Percentiles rank a stretch among this genome's conserved stretches.
phyloP scores from a whole-genome alignment of 768 basidiomycete species.

The Podaxis rugospora region DNA sequence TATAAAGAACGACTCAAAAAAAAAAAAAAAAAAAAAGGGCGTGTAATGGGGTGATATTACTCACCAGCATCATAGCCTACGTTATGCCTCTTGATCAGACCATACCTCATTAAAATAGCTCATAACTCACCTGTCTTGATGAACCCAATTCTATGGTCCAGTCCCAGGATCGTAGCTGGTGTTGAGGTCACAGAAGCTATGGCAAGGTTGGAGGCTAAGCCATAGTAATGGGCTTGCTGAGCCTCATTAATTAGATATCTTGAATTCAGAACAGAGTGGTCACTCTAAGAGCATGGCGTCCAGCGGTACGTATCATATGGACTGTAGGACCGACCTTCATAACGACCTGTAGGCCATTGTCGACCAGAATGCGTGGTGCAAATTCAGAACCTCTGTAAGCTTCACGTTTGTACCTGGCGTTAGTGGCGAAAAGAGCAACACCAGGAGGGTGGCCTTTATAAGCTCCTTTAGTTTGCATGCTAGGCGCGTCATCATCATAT shows the following conservation, averaged over 20 bases:
- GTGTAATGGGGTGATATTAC: neutral
- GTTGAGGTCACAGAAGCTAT: constrained; percentile 68
- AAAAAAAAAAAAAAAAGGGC: neutral
- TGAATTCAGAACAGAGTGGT: constrained; percentile 59
- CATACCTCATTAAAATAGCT: neutral
- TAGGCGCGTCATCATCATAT: neutral
- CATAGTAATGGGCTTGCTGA: constrained; percentile 72
- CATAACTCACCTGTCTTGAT: constrained; percentile 44
- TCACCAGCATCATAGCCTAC: constrained; percentile 66
- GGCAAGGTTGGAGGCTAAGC: constrained; percentile 60
- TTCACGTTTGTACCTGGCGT: constrained; percentile 65
- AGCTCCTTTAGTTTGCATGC: neutral
- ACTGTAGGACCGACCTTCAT: constrained; percentile 52
- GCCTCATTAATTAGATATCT: constrained; percentile 75
- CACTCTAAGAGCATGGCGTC: constrained; percentile 37
- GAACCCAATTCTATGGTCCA: constrained; percentile 73
- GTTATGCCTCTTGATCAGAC: neutral
- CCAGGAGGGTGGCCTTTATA: constrained; percentile 56
- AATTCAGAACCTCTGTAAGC: constrained; percentile 77
- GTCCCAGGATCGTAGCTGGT: constrained; percentile 65
- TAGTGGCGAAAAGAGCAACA: constrained; percentile 67
- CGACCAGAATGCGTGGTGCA: constrained; percentile 65
- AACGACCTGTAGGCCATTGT: constrained; percentile 63
- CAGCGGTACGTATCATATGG: neutral
- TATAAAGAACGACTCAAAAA: constrained; percentile 7